phyloP scores from a whole-genome alignment of 2,329 filamentous ascomycete genomes.

The Colletotrichum musicola region DNA sequence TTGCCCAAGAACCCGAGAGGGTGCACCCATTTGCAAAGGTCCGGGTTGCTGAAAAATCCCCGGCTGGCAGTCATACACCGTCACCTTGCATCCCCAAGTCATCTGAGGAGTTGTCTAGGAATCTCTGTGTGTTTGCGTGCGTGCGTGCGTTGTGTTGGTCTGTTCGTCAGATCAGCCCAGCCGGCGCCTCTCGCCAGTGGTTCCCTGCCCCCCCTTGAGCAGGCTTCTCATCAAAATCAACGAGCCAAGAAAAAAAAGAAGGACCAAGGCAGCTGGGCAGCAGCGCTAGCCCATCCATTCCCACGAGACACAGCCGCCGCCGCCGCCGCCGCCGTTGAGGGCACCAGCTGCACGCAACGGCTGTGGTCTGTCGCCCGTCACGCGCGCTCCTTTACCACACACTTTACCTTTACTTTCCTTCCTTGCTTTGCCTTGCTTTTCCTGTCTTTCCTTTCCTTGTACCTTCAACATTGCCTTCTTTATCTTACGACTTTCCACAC shows the following conservation, averaged over 20 bases:
- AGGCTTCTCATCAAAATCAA: constrained; percentile 13
- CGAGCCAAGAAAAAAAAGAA: constrained; percentile 8
- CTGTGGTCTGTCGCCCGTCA: constrained; percentile 25
- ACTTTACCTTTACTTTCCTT: not conserved
- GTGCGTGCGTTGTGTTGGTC: too few relatives aligned
- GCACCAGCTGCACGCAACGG: constrained; percentile 28
- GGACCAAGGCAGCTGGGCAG: constrained; percentile 21
- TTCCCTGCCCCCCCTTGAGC: constrained; percentile 3
- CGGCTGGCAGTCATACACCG: too few relatives aligned
- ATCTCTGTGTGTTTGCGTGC: too few relatives aligned
- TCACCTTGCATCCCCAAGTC: too few relatives aligned
- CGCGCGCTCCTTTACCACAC: constrained; percentile 28
- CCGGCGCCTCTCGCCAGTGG: not conserved
- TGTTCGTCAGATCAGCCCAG: too few relatives aligned
- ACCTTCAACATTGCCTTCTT: not conserved
- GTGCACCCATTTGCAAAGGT: too few relatives aligned
- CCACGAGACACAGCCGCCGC: constrained; percentile 38
- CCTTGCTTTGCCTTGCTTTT: not conserved
- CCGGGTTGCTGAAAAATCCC: too few relatives aligned
- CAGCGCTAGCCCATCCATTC: constrained; percentile 28
- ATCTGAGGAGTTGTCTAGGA: not conserved
- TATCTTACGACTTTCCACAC: constrained; percentile 1
- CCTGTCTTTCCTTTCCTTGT: constrained; percentile 1
- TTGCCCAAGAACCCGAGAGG: too few relatives aligned
- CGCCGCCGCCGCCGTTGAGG: constrained; percentile 38